Percentiles rank a stretch among this genome's conserved stretches.
Conservation (phyloP, 2,329 filamentous ascomycete species). For the Nothopassalora personata region DNA sequence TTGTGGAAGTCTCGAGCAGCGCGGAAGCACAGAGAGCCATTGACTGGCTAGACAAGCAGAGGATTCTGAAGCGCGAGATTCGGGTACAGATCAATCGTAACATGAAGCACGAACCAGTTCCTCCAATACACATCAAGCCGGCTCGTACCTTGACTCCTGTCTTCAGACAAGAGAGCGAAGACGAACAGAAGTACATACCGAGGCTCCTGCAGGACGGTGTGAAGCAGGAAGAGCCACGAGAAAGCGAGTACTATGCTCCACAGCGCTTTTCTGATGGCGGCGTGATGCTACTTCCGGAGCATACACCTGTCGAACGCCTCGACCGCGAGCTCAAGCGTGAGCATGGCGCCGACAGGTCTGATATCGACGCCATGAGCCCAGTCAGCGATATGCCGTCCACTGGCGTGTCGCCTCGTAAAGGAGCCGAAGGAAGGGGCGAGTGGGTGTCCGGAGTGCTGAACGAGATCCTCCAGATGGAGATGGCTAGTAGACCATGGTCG, state of each 20-base stretch:
- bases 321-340: background rate
- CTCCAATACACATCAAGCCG: background rate
- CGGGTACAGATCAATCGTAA: background rate
- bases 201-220: background rate
- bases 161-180: background rate
- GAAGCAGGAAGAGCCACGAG: background rate
- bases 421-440: background rate
- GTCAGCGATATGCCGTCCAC: background rate
- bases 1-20: background rate
- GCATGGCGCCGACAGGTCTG: background rate
- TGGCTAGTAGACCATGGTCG: background rate
- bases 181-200: background rate
- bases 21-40: background rate
- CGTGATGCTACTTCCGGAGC: background rate
- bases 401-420: background rate
- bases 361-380: background rate
- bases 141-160: background rate
- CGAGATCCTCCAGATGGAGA: slow-evolving; percentile 2
- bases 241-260: background rate
- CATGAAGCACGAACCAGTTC: background rate
- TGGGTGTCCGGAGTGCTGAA: background rate
- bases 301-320: background rate
- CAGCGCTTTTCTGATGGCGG: background rate
- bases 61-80: background rate
- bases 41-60: background rate